Evolutionary conservation across 2,329 filamentous ascomycete genomes (phyloP), one percentile per base, ranked within the genome.

Genomic region (Fusarium agapanthi): DNA sequence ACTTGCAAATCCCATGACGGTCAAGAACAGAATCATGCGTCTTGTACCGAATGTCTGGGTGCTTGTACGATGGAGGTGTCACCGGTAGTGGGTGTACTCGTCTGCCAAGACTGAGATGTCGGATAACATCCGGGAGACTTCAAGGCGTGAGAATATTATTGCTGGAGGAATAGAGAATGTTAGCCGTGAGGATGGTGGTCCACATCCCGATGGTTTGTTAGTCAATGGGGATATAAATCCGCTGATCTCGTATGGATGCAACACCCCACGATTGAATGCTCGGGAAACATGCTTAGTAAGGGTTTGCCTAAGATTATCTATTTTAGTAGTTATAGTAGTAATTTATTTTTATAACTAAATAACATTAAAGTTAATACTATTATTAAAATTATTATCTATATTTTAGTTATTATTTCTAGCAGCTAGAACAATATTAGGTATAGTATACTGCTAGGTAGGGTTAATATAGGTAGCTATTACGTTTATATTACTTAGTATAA

Each of bases 181-280:
- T 53, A 53, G 32, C 24, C 20, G 20, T 53, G 24, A n/a, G 34
- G 34, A 18, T 28, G 50, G 37, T 40, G 48, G 38, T 34, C 66
- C 66, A 69, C 66, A 53, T 69, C 35, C 66, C 66, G 50, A 57
- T 32, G 50, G 28, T 6, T 43, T 53, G 40, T 22, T 51, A 22
- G 43, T 63, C 32, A 57, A 68, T 44, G 41, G 28, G 66, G 66
- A 54, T 20, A 57, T 44, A 18, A 45, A 16, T 34, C 45, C 51
- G 65, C 37, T 64, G 69, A 72, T 72, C 69, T 72, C 65, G 30
- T 61, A 55, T 16, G 37, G 35, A 24, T 72, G 44, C 45, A 69
- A 54, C 64, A 67, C 69, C 59, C 55, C 57, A 68, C 55, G 69
- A 58, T 60, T 32, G 15, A 35, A 44, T 3, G 7, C 1, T 61